Conservation (phyloP, 352 stramenopile genomes). For the Pythium periplocum region DNA sequence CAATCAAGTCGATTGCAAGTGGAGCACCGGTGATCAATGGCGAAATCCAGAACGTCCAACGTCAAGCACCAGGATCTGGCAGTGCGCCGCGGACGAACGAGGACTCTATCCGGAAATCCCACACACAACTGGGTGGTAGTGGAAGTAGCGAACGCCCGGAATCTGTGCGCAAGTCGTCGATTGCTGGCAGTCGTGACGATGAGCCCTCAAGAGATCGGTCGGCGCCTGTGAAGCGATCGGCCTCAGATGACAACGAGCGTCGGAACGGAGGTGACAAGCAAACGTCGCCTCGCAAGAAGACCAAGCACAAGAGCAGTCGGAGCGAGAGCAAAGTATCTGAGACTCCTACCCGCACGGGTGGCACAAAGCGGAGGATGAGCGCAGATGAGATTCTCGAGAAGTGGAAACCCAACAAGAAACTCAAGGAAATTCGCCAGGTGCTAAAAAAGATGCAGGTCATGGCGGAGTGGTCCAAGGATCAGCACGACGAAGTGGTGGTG, state of each 20-base stretch:
- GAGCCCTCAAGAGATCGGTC: conserved; percentile 7
- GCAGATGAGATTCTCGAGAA: conserved; percentile 59
- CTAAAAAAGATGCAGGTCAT: conserved; percentile 89
- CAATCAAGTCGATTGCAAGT: conserved; percentile 80
- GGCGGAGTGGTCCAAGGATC: conserved; percentile 69
- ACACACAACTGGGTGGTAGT: conserved; percentile 18
- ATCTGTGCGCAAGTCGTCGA: conserved; percentile 24
- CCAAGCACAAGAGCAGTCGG: conserved; percentile 32
- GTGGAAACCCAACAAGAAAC: conserved; percentile 69
- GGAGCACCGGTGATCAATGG: conserved; percentile 28
- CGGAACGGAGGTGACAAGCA: conserved; percentile 33
- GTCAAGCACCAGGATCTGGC: conserved; percentile 23
- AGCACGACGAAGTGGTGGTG: conserved; percentile 78
- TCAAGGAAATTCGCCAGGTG: conserved; percentile 72
- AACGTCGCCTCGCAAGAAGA: conserved; percentile 28
- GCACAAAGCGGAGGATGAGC: conserved; percentile 30
- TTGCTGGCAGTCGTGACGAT: background rate
- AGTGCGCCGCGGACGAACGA: conserved; percentile 14
- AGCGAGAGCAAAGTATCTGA: conserved; percentile 3
- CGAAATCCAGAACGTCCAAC: conserved; percentile 42
- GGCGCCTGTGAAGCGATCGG: conserved; percentile 13
- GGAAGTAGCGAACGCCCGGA: background rate
- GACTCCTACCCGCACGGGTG: too few relatives aligned
- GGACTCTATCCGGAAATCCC: conserved; percentile 36
- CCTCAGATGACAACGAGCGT: conserved; percentile 10